Evolutionary conservation across 805 yeast species (phyloP).

Genomic region (Danielia oregonensis): DNA sequence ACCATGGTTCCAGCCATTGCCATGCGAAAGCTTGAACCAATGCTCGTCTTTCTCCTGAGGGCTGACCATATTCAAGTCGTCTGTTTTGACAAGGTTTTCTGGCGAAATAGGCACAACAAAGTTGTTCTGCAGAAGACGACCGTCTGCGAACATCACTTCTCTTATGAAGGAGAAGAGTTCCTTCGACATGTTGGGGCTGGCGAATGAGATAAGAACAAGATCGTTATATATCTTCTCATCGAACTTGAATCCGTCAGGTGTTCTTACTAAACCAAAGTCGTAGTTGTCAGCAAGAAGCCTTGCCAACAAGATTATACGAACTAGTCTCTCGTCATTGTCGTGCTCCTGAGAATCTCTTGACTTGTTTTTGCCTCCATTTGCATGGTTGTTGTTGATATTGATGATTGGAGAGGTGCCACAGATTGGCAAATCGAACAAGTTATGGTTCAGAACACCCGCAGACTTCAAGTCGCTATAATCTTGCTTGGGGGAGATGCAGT

Average conservation of each 20-base stretch:
- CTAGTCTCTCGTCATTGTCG: slow-evolving; percentile 48
- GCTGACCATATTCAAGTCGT: slow-evolving; percentile 6
- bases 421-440: slow-evolving; percentile 61
- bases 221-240: slow-evolving; percentile 26
- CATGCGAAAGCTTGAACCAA: slow-evolving; percentile 19
- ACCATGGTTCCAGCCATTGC: slow-evolving; percentile 9
- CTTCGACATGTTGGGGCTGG: slow-evolving; percentile 17
- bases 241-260: slow-evolving; percentile 43
- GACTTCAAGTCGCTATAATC: slow-evolving; percentile 47
- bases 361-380: slow-evolving; percentile 9
- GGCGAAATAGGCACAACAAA: slow-evolving; percentile 34
- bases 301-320: slow-evolving; percentile 50
- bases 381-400: slow-evolving; percentile 23
- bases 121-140: slow-evolving; percentile 38
- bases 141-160: slow-evolving; percentile 37
- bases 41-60: slow-evolving; percentile 24
- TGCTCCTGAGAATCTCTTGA: slow-evolving; percentile 27
- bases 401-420: slow-evolving; percentile 49
- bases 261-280: slow-evolving; percentile 53
- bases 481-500: slow-evolving; percentile 49
- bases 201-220: slow-evolving; percentile 15
- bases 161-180: slow-evolving; percentile 23
- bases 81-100: slow-evolving; percentile 24
- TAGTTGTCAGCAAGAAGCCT: slow-evolving; percentile 48
- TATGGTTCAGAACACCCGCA: slow-evolving; percentile 53